A percentile compares a stretch with the other conserved stretches of the same genome.
Conservation (phyloP, 2,329 filamentous ascomycete genomes). For the Fusarium ramigenum region DNA sequence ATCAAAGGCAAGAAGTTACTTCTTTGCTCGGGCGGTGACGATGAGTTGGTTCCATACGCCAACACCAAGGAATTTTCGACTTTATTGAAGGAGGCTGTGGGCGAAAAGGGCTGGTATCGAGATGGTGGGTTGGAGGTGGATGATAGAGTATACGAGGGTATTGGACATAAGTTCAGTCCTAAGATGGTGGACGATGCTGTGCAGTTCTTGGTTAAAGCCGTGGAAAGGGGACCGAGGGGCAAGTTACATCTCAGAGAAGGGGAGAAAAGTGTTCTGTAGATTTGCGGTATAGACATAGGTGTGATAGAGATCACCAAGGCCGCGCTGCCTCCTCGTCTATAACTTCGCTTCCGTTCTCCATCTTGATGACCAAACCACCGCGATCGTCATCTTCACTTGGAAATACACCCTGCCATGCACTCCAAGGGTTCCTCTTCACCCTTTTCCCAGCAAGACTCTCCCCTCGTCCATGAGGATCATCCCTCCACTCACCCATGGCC, state of each 20-base stretch:
- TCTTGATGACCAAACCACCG: slow-evolving; percentile 52
- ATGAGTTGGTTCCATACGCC: slow-evolving; percentile 78
- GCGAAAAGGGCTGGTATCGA: slow-evolving; percentile 57
- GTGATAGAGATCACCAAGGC: slow-evolving; percentile 49
- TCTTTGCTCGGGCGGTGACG: slow-evolving; percentile 70
- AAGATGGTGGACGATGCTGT: slow-evolving; percentile 75
- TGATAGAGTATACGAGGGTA: slow-evolving; percentile 73
- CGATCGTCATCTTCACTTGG: slow-evolving; percentile 44
- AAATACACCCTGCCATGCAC: slow-evolving; percentile 57
- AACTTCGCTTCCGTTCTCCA: slow-evolving; percentile 49
- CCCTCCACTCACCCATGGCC: slow-evolving; percentile 59
- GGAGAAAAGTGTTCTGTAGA: slow-evolving; percentile 40
- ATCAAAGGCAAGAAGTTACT: slow-evolving; percentile 72
- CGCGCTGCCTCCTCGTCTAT: slow-evolving; percentile 51
- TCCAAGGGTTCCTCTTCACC: slow-evolving; percentile 60
- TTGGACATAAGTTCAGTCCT: slow-evolving; percentile 74
- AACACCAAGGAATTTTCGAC: slow-evolving; percentile 66
- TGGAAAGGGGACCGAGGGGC: slow-evolving; percentile 47
- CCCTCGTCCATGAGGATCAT: slow-evolving; percentile 62
- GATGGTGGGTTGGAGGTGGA: slow-evolving; percentile 67
- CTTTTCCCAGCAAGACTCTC: slow-evolving; percentile 59
- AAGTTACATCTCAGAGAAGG: slow-evolving; percentile 45
- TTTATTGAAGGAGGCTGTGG: slow-evolving; percentile 66
- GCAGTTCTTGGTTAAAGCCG: slow-evolving; percentile 65
- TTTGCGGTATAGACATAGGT: background rate